Percentiles rank a stretch among this genome's conserved stretches.
Evolutionary conservation across 164 flowering plant genomes (phyloP).

Genomic region (Umbilicus rupestris): DNA sequence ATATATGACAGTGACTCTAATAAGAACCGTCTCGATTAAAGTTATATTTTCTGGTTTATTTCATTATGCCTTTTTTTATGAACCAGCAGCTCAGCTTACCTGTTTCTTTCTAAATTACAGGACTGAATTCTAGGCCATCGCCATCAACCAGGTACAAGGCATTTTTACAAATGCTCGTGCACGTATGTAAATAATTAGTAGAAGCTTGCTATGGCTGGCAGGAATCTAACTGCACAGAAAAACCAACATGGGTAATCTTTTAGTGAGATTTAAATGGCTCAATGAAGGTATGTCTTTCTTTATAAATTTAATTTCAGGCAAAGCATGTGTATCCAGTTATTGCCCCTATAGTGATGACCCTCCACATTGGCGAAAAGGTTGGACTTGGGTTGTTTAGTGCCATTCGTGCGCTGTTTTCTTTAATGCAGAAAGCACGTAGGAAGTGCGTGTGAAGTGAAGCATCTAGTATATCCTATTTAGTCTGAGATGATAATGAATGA

Average conservation of each 20-base stretch:
- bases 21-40: neutral
- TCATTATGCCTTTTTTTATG: neutral
- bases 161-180: neutral
- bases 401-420: neutral
- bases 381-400: neutral
- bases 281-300: neutral
- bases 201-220: slow-evolving; percentile 2
- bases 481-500: neutral
- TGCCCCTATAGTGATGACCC: neutral
- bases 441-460: neutral
- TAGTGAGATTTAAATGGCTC: neutral
- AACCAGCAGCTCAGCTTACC: neutral
- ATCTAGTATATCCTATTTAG: neutral
- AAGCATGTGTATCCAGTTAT: neutral
- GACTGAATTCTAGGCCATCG: neutral
- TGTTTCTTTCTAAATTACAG: neutral
- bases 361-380: neutral
- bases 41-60: neutral
- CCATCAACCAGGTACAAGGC: neutral
- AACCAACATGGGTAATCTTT: neutral
- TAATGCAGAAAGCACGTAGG: neutral
- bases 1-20: neutral
- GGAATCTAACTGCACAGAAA: neutral
- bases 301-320: neutral
- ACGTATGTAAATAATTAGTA: neutral